A percentile compares a stretch with the other conserved stretches of the same genome.
These are phyloP conservation scores for Nakazawaea ishiwadae DNA, from an alignment of 805 yeast species.

Conservation along the genomic window DNA sequence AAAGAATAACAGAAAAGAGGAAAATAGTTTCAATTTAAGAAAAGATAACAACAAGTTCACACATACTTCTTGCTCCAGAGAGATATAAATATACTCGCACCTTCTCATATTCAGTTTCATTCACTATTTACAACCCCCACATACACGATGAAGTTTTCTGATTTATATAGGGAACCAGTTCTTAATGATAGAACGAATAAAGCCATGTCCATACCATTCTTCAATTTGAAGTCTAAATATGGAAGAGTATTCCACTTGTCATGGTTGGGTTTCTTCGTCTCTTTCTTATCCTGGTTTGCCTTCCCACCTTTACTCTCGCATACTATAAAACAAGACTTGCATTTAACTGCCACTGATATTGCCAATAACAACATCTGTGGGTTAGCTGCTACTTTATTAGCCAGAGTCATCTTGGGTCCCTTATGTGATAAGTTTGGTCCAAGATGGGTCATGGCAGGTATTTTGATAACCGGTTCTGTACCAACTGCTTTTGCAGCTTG, in stretches of 20 bases:
- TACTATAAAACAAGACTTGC: slow-evolving; percentile 20
- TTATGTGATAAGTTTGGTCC: slow-evolving; percentile 26
- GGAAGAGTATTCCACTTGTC: slow-evolving; percentile 23
- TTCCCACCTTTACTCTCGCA: slow-evolving; percentile 26
- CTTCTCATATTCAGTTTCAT: background rate
- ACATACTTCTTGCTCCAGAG: too few relatives aligned
- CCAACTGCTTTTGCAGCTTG: slow-evolving; percentile 25
- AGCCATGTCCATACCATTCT: slow-evolving; percentile 22
- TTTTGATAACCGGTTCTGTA: slow-evolving; percentile 21
- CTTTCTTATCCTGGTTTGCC: slow-evolving; percentile 28
- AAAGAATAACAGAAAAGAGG: too few relatives aligned
- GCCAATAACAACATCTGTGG: slow-evolving; percentile 28
- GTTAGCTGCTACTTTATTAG: slow-evolving; percentile 24
- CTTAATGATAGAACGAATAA: slow-evolving; percentile 23
- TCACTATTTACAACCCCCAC: background rate
- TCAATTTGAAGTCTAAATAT: slow-evolving; percentile 21
- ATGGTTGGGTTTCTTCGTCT: slow-evolving; percentile 28
- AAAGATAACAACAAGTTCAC: too few relatives aligned
- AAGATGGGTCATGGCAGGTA: slow-evolving; percentile 22
- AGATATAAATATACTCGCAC: too few relatives aligned
- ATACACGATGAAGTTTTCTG: slow-evolving; percentile 10
- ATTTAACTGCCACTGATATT: slow-evolving; percentile 20
- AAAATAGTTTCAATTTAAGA: too few relatives aligned
- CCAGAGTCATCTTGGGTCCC: slow-evolving; percentile 25
- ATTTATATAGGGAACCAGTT: slow-evolving; percentile 20